A percentile compares a stretch with the other conserved stretches of the same genome.
Evolutionary conservation across 805 yeast genomes (phyloP).

Genomic region (Wickerhamomyces mucosus): DNA sequence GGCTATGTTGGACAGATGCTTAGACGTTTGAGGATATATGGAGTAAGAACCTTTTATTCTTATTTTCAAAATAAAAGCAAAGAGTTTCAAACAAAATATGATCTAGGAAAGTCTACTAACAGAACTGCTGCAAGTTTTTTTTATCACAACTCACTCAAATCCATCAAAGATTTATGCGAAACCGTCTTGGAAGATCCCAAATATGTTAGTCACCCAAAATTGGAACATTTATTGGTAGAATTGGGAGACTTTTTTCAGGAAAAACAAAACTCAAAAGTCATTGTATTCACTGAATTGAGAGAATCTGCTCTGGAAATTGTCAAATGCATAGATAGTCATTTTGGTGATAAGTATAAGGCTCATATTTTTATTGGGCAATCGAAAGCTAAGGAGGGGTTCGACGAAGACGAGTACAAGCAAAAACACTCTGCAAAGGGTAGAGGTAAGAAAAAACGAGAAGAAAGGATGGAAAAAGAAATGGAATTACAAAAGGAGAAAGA

Average conservation of each 20-base stretch:
- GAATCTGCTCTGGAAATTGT: constrained; percentile 88
- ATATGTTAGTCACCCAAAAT: constrained; percentile 62
- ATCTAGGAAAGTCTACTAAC: constrained; percentile 52
- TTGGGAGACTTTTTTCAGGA: constrained; percentile 43
- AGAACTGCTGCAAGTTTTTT: constrained; percentile 55
- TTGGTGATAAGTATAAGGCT: constrained; percentile 38
- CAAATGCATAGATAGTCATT: constrained; percentile 40
- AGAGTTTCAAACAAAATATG: constrained; percentile 50
- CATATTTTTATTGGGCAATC: constrained; percentile 94
- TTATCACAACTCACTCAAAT: constrained; percentile 37
- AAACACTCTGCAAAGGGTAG: constrained; percentile 36
- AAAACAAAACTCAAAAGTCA: constrained; percentile 55
- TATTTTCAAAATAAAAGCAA: constrained; percentile 51
- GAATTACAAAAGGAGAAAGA: constrained; percentile 22
- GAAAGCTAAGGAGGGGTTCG: constrained; percentile 59
- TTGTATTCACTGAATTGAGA: constrained; percentile 80
- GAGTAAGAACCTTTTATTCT: constrained; percentile 64
- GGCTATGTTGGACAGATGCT: constrained; percentile 66
- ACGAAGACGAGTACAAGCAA: constrained; percentile 38
- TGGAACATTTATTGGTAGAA: constrained; percentile 49
- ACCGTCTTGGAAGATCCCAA: constrained; percentile 26
- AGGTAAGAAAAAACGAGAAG: constrained; percentile 26
- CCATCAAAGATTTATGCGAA: constrained; percentile 37
- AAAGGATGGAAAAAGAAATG: constrained; percentile 23
- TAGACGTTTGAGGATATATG: constrained; percentile 68